Conservation (phyloP, 2,329 filamentous ascomycete species). For the Pseudogymnoascus sp. region DNA sequence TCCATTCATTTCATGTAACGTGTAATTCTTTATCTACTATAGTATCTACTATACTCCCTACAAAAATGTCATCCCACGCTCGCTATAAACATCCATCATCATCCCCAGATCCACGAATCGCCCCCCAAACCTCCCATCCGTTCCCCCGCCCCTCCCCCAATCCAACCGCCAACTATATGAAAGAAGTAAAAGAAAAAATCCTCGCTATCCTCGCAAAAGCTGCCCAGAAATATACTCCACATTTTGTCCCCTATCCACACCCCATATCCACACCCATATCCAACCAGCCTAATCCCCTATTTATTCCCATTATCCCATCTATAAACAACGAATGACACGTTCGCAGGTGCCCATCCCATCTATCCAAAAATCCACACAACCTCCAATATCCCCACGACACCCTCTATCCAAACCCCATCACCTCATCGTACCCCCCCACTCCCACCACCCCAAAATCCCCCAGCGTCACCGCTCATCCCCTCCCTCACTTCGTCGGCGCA, state of each 20-base stretch:
- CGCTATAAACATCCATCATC: neutral
- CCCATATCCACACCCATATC: neutral
- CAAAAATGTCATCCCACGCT: neutral
- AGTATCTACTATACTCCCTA: neutral
- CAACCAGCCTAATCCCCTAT: neutral
- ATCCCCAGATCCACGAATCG: neutral
- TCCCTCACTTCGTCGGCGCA: slow-evolving; percentile 22
- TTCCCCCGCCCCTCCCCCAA: neutral
- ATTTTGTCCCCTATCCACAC: neutral
- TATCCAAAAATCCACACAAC: neutral
- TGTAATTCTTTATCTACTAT: neutral
- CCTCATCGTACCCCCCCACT: neutral
- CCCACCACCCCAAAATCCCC: neutral
- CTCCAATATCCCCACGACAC: neutral
- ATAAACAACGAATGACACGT: neutral
- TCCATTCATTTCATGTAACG: too few species aligned
- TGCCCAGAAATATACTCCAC: neutral
- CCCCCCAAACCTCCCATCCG: neutral
- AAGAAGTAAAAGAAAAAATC: neutral
- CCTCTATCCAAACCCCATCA: neutral
- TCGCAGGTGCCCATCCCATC: neutral
- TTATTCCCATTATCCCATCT: neutral
- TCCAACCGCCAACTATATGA: neutral
- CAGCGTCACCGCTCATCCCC: neutral
- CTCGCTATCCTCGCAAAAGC: neutral